Evolutionary conservation across 176 grass and related monocot genomes (phyloP), one percentile per base, ranked within the genome.

Genomic region (Oryza longistaminata): DNA sequence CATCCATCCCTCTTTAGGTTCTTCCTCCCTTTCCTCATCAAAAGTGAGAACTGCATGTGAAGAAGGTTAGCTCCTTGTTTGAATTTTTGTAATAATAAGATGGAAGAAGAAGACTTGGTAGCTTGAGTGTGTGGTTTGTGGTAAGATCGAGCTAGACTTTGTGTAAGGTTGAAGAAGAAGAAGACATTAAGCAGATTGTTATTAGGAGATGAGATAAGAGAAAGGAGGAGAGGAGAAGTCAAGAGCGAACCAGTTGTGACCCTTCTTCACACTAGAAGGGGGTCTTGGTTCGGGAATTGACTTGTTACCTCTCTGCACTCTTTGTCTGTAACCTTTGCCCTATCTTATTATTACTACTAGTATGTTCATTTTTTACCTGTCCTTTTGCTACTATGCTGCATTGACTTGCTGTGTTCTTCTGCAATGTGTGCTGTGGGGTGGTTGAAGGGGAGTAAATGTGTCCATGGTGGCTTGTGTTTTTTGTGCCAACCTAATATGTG

Each of bases 271-370:
- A 14, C 60, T 33, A 74, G 74, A 77, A 83, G 68, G 75, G 96
- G 90, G 91, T 92, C 88, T 92, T 99, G 97, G 97, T 99, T 99
- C 97, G 97, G 97, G 97, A 94, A 96, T 99, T 99, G 97, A 99
- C 97, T 99, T 92, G 93, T 90, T 94, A 80, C 86, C 84, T 89
- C 64, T 88, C 66, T 55, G 26, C 82, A 70, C 82, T 90, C 58
- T 62, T 62, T 62, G n/a, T 62, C 58, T 62, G 58, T 62, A 62
- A 73, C 72, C 52, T 85, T 87, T 76, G 71, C 84, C 43, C 48
- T 46, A 74, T 87, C 81, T 79, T 87, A 83, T 78, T 72, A 61
- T 83, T 83, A 37, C 2, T 90, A 52, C 45, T 88, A 73, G 39
- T 40, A 40, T 40, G 7, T 64, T 58, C 7, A 1, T 43, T 43